These are phyloP conservation scores for Fusarium papillatum DNA, from an alignment of 2,329 filamentous ascomycete genomes.

Conservation along the genomic window DNA sequence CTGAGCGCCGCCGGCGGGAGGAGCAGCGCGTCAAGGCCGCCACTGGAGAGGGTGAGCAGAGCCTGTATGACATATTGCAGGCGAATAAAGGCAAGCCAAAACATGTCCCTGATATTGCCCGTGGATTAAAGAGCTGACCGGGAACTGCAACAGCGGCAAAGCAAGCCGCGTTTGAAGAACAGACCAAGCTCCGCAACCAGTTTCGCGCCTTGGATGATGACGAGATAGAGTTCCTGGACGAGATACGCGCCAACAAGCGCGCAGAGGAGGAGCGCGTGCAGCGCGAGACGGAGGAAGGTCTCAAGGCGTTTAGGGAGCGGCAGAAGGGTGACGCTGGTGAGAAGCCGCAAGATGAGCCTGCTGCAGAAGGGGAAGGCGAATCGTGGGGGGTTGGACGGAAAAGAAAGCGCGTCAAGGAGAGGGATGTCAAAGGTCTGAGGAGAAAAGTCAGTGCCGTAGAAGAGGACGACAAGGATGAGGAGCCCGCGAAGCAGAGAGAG, in stretches of 20 bases:
- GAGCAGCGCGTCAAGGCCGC: conserved; percentile 60
- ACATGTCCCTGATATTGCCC: neutral
- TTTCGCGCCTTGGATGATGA: conserved; percentile 84
- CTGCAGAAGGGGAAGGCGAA: conserved; percentile 46
- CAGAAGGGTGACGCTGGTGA: conserved; percentile 52
- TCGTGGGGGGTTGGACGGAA: conserved; percentile 53
- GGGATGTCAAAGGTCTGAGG: conserved; percentile 51
- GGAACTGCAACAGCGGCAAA: conserved; percentile 71
- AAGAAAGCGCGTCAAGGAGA: conserved; percentile 52
- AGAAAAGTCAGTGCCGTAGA: conserved; percentile 41
- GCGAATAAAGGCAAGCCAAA: conserved; percentile 79
- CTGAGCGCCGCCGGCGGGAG: conserved; percentile 67
- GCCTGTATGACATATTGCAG: conserved; percentile 81
- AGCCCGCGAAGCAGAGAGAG: conserved; percentile 25
- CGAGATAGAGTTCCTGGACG: conserved; percentile 81
- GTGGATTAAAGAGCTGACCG: neutral
- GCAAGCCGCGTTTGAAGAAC: conserved; percentile 86
- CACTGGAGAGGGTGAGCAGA: conserved; percentile 64
- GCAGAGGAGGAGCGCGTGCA: conserved; percentile 67
- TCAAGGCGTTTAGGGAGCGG: conserved; percentile 67
- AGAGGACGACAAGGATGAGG: conserved; percentile 23
- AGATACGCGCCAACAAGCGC: conserved; percentile 63
- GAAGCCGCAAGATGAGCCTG: conserved; percentile 35
- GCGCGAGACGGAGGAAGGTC: conserved; percentile 68
- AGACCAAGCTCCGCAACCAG: conserved; percentile 79